A percentile compares a stretch with the other conserved stretches of the same genome.
Conservation (phyloP, 345 rosid genomes). For the Turnera subulata region DNA sequence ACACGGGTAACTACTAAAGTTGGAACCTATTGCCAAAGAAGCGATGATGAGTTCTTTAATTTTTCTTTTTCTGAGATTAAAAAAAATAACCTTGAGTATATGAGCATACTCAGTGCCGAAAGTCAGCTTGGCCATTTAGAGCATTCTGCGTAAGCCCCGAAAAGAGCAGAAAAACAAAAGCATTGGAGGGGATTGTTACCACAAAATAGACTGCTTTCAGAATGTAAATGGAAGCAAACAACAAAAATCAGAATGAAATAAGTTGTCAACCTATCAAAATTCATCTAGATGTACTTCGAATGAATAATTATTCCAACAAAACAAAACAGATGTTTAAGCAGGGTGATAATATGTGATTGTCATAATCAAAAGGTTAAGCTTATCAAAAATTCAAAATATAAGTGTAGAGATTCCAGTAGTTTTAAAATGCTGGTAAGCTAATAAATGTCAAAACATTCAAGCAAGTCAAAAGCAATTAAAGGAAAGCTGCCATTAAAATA, state of each 20-base stretch:
- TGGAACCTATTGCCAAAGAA: too few species aligned
- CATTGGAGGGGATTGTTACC: too few species aligned
- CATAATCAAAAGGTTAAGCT: neutral
- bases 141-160: too few species aligned
- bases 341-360: neutral
- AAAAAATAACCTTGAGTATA: too few species aligned
- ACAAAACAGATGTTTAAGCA: neutral
- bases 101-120: neutral
- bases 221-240: neutral
- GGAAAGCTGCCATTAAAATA: neutral
- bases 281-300: neutral
- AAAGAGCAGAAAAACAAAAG: too few species aligned
- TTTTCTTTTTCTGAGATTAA: too few species aligned
- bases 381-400: neutral
- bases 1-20: too few species aligned
- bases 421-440: too few species aligned
- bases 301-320: neutral
- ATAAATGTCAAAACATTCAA: too few species aligned
- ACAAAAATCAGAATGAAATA: neutral
- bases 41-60: too few species aligned
- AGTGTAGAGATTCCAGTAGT: neutral
- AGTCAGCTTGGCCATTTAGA: neutral
- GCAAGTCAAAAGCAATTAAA: neutral
- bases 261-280: neutral
- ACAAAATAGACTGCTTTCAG: neutral